phyloP scores from a whole-genome alignment of 78 protist species.

The Guillardia theta region DNA sequence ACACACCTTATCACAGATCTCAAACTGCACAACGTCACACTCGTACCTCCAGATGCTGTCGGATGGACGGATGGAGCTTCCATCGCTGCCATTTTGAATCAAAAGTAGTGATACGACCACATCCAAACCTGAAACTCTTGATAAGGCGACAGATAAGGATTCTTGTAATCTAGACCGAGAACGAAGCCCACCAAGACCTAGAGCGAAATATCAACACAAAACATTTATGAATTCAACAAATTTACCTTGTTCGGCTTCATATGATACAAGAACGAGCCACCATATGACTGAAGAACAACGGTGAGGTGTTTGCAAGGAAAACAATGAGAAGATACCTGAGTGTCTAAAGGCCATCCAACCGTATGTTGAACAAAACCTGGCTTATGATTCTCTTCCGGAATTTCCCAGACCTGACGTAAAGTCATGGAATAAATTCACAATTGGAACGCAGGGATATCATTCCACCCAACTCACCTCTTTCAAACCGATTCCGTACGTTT shows the following conservation, averaged over 20 bases:
- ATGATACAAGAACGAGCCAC: constrained; percentile 96
- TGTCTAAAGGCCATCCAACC: constrained; percentile 87
- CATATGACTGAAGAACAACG: constrained; percentile 70
- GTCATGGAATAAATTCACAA: no score
- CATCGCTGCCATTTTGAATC: no score
- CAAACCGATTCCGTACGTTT: constrained; percentile 93
- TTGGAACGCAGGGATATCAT: no score
- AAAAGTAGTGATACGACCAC: no score
- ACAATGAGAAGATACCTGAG: neutral
- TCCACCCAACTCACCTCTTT: no score
- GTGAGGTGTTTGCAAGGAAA: neutral
- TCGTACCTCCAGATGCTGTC: constrained; percentile 64
- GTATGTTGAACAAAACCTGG: constrained; percentile 78
- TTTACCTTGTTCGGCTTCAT: constrained; percentile 43
- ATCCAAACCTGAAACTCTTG: constrained; percentile 62
- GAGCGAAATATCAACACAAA: no score
- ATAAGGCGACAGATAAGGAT: constrained; percentile 89
- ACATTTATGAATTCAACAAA: no score
- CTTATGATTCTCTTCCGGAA: constrained; percentile 71
- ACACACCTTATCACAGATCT: no score
- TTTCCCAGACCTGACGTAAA: constrained; percentile 92
- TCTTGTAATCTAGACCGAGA: constrained; percentile 90
- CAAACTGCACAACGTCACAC: no score
- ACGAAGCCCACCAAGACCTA: constrained; percentile 75
- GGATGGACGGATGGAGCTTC: no score